These are phyloP conservation scores for Podaxis carcinomalis DNA, from an alignment of 768 basidiomycete genomes.

Conservation along the genomic window DNA sequence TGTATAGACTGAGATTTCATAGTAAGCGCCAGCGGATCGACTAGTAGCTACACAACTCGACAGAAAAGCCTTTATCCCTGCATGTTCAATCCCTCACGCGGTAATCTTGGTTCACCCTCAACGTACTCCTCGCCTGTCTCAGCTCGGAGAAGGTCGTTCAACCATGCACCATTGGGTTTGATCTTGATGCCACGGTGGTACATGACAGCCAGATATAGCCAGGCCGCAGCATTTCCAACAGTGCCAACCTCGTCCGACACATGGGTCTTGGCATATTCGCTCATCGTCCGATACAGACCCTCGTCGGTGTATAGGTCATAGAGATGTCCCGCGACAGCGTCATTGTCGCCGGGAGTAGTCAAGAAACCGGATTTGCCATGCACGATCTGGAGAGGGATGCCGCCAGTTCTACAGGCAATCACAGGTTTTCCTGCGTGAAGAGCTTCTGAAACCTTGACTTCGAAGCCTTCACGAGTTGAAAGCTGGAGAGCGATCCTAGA, in stretches of 20 bases:
- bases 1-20: neutral
- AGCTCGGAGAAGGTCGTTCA: slow-evolving; percentile 75
- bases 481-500: slow-evolving; percentile 88
- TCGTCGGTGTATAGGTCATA: slow-evolving; percentile 77
- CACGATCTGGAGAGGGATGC: slow-evolving; percentile 89
- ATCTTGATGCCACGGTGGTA: slow-evolving; percentile 73
- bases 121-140: slow-evolving; percentile 72
- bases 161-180: slow-evolving; percentile 77
- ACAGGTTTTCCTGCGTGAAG: slow-evolving; percentile 86
- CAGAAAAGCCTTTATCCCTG: slow-evolving; percentile 36
- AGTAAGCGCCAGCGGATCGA: neutral
- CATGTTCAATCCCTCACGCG: slow-evolving; percentile 55
- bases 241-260: slow-evolving; percentile 84
- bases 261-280: slow-evolving; percentile 65
- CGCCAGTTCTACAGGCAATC: slow-evolving; percentile 81
- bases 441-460: slow-evolving; percentile 96
- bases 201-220: slow-evolving; percentile 73
- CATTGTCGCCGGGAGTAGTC: slow-evolving; percentile 72
- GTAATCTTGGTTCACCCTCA: slow-evolving; percentile 66
- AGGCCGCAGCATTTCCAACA: slow-evolving; percentile 69
- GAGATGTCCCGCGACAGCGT: slow-evolving; percentile 69
- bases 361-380: slow-evolving; percentile 88
- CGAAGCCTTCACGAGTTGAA: slow-evolving; percentile 92
- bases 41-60: neutral
- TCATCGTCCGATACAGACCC: slow-evolving; percentile 57